phyloP scores from a whole-genome alignment of 2,329 filamentous ascomycete genomes.

The Apiospora saccharicola region DNA sequence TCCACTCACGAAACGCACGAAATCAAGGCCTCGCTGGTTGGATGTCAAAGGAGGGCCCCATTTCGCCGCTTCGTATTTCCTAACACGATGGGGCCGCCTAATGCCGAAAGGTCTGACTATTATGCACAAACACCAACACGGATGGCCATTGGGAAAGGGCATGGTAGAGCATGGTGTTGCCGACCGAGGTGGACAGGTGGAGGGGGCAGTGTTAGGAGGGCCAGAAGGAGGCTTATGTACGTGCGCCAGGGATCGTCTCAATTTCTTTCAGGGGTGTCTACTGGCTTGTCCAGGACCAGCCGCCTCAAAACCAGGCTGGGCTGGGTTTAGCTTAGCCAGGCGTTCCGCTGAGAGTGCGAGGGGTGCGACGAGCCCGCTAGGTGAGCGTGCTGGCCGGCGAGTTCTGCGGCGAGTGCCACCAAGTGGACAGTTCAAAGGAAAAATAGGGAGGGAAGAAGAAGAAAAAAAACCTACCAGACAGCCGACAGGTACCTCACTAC shows the following conservation, averaged over 20 bases:
- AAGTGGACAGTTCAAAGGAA: neutral
- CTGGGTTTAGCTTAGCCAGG: neutral
- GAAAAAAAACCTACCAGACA: neutral
- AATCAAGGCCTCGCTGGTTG: constrained; percentile 11
- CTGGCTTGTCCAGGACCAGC: neutral
- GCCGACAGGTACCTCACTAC: neutral
- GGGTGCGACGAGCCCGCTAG: neutral
- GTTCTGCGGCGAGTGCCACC: neutral
- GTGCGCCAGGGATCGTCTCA: neutral
- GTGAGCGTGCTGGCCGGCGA: neutral
- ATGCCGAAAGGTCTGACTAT: constrained; percentile 13
- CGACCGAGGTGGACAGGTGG: neutral
- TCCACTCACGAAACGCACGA: constrained; percentile 7
- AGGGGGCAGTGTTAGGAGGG: neutral
- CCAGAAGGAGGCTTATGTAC: constrained; percentile 15
- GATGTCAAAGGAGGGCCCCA: constrained; percentile 26
- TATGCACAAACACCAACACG: constrained; percentile 20
- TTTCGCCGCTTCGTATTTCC: constrained; percentile 40
- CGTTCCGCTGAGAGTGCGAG: constrained; percentile 2
- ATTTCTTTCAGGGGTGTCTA: constrained; percentile 15
- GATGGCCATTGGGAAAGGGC: constrained; percentile 13
- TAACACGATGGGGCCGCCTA: constrained; percentile 13
- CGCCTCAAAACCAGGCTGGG: constrained; percentile 20
- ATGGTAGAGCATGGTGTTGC: constrained; percentile 10
- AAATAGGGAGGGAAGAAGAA: neutral